A percentile compares a stretch with the other conserved stretches of the same genome.
These are phyloP conservation scores for Rhynchospora tenuis DNA, from an alignment of 176 grass and related monocot genomes.

Conservation along the genomic window DNA sequence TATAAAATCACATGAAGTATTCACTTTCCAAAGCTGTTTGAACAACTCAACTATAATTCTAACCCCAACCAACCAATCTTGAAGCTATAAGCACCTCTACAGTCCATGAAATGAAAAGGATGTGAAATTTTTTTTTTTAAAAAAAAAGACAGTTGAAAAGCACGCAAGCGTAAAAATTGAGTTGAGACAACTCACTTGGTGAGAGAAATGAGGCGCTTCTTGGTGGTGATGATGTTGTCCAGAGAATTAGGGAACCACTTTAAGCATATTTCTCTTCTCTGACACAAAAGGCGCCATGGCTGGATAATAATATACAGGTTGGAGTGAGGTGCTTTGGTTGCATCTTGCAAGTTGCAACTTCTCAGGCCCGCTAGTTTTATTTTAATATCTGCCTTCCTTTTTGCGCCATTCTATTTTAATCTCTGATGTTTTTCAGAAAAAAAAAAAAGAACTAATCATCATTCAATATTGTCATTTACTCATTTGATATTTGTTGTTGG, in stretches of 20 bases:
- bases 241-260: conserved; percentile 38
- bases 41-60: not conserved
- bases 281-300: not conserved
- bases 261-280: conserved; percentile 29
- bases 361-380: too few species aligned
- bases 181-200: conserved; percentile 19
- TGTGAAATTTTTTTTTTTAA: not conserved
- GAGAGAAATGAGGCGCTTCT: conserved; percentile 40
- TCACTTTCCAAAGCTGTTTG: not conserved
- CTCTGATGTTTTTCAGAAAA: too few species aligned
- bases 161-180: not conserved
- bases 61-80: not conserved
- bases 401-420: too few species aligned
- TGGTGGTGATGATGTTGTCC: conserved; percentile 37
- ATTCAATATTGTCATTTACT: too few species aligned
- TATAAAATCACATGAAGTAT: too few species aligned
- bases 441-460: too few species aligned
- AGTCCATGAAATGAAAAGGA: not conserved
- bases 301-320: not conserved
- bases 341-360: too few species aligned
- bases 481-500: too few species aligned
- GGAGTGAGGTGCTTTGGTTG: not conserved
- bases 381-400: too few species aligned
- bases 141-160: not conserved
- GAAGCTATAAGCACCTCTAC: too few species aligned